Evolutionary conservation across 2,329 filamentous ascomycete genomes (phyloP).

Genomic region (Xylariaceae sp.): DNA sequence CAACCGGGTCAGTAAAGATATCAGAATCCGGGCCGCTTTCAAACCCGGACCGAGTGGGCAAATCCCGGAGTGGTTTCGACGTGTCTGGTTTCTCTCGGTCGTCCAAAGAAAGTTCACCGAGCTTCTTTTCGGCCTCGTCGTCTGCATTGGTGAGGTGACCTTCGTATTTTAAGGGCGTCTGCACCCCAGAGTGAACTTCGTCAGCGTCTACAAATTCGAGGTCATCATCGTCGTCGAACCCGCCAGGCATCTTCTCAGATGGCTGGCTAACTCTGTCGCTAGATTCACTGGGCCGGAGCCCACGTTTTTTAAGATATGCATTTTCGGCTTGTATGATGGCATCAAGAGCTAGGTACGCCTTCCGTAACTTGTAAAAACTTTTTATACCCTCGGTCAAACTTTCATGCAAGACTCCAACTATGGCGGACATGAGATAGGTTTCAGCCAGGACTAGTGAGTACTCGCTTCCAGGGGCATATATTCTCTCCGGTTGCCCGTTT

Average conservation of each 20-base stretch:
- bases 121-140: slow-evolving; percentile 36
- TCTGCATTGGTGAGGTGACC: slow-evolving; percentile 49
- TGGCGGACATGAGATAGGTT: slow-evolving; percentile 85
- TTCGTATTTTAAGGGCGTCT: slow-evolving; percentile 53
- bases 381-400: slow-evolving; percentile 89
- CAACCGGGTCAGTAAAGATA: slow-evolving; percentile 75
- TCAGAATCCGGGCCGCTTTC: slow-evolving; percentile 62
- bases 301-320: slow-evolving; percentile 51
- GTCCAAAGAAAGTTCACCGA: slow-evolving; percentile 34
- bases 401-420: slow-evolving; percentile 89
- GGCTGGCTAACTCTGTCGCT: slow-evolving; percentile 16
- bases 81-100: slow-evolving; percentile 14
- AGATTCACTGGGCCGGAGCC: slow-evolving; percentile 36
- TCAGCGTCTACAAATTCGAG: slow-evolving; percentile 64
- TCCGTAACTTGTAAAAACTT: slow-evolving; percentile 90
- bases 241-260: slow-evolving; percentile 29
- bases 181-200: slow-evolving; percentile 51
- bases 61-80: neutral
- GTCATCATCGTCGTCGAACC: slow-evolving; percentile 42
- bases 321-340: slow-evolving; percentile 77
- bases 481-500: slow-evolving; percentile 39
- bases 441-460: slow-evolving; percentile 85
- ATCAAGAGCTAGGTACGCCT: slow-evolving; percentile 84
- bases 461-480: slow-evolving; percentile 86
- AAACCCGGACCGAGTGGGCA: slow-evolving; percentile 10